These are phyloP conservation scores for Alternaria longipes DNA, from an alignment of 2,329 filamentous ascomycete species.

Conservation along the genomic window DNA sequence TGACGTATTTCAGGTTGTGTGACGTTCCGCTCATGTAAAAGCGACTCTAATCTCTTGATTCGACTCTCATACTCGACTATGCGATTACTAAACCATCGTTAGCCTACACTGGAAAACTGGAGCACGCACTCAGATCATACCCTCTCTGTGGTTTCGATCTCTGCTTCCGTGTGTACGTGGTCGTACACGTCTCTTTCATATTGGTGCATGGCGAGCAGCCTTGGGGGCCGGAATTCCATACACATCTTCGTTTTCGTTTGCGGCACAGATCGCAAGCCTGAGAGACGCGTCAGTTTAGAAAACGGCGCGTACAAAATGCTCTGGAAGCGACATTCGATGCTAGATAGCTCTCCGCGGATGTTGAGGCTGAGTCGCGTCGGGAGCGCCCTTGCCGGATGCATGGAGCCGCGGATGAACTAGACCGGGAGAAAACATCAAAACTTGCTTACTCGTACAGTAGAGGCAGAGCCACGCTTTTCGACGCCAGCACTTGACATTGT, in stretches of 20 bases:
- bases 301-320: background rate
- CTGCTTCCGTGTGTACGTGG: slow-evolving; percentile 37
- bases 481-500: slow-evolving; percentile 29
- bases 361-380: background rate
- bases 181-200: slow-evolving; percentile 34
- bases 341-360: background rate
- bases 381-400: background rate
- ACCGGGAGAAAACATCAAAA: background rate
- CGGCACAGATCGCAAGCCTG: slow-evolving; percentile 41
- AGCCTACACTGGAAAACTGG: background rate
- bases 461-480: slow-evolving; percentile 36
- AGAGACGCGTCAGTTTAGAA: background rate
- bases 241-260: slow-evolving; percentile 36
- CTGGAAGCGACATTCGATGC: background rate
- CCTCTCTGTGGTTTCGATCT: slow-evolving; percentile 34
- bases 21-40: slow-evolving; percentile 33
- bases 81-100: slow-evolving; percentile 20
- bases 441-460: slow-evolving; percentile 33
- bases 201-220: slow-evolving; percentile 34
- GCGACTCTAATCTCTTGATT: slow-evolving; percentile 33
- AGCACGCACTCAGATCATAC: slow-evolving; percentile 13
- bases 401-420: background rate
- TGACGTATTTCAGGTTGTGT: slow-evolving; percentile 29
- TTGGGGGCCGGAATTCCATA: slow-evolving; percentile 28
- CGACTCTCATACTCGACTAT: slow-evolving; percentile 37